Conservation (phyloP, 257 asterid species). For the Solanum bulbocastanum region DNA sequence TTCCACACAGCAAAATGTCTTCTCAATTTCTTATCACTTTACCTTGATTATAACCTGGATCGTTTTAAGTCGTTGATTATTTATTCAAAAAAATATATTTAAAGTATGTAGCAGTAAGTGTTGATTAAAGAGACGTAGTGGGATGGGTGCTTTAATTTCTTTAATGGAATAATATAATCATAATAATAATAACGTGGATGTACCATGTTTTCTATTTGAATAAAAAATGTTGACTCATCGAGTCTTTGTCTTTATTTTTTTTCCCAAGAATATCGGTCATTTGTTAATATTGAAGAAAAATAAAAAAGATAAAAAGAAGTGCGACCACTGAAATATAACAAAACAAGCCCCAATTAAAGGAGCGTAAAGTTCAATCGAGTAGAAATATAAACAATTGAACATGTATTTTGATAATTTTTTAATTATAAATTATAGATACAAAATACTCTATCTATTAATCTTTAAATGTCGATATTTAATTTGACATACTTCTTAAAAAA, state of each 20-base stretch:
- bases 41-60: neutral
- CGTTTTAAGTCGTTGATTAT: too few relatives aligned
- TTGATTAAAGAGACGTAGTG: neutral
- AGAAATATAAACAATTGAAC: neutral
- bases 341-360: neutral
- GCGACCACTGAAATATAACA: neutral
- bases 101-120: neutral
- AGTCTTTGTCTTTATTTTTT: neutral
- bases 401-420: neutral
- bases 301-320: too few relatives aligned
- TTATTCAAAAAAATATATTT: accelerated
- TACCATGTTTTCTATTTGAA: neutral
- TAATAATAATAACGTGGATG: neutral
- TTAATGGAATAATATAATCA: neutral
- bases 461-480: too few relatives aligned
- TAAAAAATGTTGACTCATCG: neutral
- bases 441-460: too few relatives aligned
- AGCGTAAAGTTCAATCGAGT: neutral
- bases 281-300: neutral
- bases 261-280: neutral
- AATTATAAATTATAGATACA: too few relatives aligned
- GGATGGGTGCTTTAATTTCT: neutral
- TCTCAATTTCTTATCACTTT: neutral
- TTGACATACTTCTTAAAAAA: too few relatives aligned
- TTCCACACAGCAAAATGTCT: neutral